Conservation (phyloP, 192 early-diverging fungal genomes). For the Coemansia sp. region DNA sequence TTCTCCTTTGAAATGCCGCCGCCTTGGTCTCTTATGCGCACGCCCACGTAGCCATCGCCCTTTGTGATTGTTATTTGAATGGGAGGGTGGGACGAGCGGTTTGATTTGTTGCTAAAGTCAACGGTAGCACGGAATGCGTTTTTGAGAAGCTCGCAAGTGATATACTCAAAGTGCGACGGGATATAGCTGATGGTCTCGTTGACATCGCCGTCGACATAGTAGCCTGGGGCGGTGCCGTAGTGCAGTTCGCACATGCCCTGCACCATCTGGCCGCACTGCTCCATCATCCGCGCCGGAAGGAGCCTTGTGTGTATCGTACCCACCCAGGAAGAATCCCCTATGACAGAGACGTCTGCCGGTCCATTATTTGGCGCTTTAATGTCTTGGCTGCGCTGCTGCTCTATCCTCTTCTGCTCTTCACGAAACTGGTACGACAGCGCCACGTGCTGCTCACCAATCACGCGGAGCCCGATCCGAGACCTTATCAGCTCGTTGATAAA, state of each 20-base stretch:
- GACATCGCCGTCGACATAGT: slow-evolving; percentile 61
- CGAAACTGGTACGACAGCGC: slow-evolving; percentile 66
- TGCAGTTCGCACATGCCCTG: slow-evolving; percentile 89
- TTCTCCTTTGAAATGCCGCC: slow-evolving; percentile 84
- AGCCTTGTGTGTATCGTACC: slow-evolving; percentile 86
- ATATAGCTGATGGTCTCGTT: slow-evolving; percentile 68
- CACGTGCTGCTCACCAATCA: slow-evolving; percentile 91
- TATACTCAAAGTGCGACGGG: slow-evolving; percentile 92
- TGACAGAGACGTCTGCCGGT: background rate
- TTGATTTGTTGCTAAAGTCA: slow-evolving; percentile 59
- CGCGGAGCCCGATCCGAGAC: slow-evolving; percentile 87
- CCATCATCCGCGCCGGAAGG: slow-evolving; percentile 67
- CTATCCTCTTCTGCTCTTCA: slow-evolving; percentile 17
- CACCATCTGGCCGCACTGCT: slow-evolving; percentile 70
- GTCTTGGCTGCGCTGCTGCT: background rate
- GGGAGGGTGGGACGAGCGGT: slow-evolving; percentile 62
- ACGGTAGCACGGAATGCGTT: slow-evolving; percentile 90
- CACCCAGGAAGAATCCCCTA: slow-evolving; percentile 65
- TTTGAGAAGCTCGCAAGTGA: slow-evolving; percentile 87
- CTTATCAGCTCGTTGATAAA: slow-evolving; percentile 90
- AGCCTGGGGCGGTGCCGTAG: slow-evolving; percentile 80
- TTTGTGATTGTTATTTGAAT: slow-evolving; percentile 85
- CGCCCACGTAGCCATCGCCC: slow-evolving; percentile 75
- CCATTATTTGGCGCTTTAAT: too few species aligned
- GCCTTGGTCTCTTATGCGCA: slow-evolving; percentile 89